Base-by-base conservation (phyloP, 2,329 filamentous ascomycete species). In the Hymenotorrendiella dingleyae region DNA sequence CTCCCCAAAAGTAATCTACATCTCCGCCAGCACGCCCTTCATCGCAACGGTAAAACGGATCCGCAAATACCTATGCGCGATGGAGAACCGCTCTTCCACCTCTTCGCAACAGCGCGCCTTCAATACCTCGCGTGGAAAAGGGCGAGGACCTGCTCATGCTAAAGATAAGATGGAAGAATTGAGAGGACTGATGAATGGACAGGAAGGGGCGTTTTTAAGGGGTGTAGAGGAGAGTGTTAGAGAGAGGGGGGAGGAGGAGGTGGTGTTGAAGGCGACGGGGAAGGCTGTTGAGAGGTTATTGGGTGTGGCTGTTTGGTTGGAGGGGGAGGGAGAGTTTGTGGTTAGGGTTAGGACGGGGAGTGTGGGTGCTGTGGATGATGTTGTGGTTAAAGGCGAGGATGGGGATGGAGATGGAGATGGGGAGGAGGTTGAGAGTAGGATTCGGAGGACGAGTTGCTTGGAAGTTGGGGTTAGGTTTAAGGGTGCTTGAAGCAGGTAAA, bases 311-410 rank as follows among this genome's bases (percentile, higher is more conserved):
- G 34, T 51, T n/a, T 60, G 45, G 44, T 60, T 56, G 36, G 46
- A 52, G 37, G 40, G 39, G 7, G 44, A 60, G 42, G 55, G 50
- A 14, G 28, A 40, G 23, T 45, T 34, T 36, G 32, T 22, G 12
- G 57, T 63, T 7, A 42, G 36, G 28, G 19, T 62, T 6, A 46
- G 53, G 46, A 63, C 60, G 30, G 55, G 52, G 26, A 58, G 55
- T 51, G 54, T 61, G 10, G 60, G 59, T 17, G 54, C 60, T 27
- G 48, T 63, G 24, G 60, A 63, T 54, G 60, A 62, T 55, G 48
- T 63, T 17, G 50, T 60, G 26, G 26, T 33, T 12, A 42, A 39
- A 16, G 43, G 41, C 4, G 37, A 38, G 32, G 19, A 42, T 21
- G 19, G 16, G 32, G 33, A 46, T 50, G 28, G 44, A 36, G 10